Conservation (phyloP, 768 basidiomycete genomes). For the Tricholoma sp. region DNA sequence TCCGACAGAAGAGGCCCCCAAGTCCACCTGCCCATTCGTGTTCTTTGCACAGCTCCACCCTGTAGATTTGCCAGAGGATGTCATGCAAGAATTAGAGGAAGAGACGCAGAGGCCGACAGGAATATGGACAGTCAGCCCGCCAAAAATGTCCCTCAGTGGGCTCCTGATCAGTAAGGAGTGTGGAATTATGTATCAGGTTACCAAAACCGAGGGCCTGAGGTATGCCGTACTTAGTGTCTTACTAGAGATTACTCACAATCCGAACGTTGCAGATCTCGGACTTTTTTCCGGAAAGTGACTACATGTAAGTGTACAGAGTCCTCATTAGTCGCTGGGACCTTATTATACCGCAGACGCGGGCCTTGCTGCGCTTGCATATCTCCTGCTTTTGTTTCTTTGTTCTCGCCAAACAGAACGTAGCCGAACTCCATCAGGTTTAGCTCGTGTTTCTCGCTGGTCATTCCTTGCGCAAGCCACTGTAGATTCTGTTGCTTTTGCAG, state of each 20-base stretch:
- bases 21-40: constrained; percentile 58
- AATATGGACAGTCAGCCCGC: constrained; percentile 50
- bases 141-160: constrained; percentile 55
- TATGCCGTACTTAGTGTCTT: constrained; percentile 21
- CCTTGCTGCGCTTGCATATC: constrained; percentile 58
- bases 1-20: constrained; percentile 38
- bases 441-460: constrained; percentile 78
- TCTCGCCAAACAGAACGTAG: constrained; percentile 72
- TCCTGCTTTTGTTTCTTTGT: constrained; percentile 60
- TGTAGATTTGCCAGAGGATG: constrained; percentile 41
- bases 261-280: constrained; percentile 36
- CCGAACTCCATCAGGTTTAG: constrained; percentile 73
- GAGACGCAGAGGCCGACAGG: constrained; percentile 76
- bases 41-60: constrained; percentile 64
- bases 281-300: constrained; percentile 72
- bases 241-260: neutral
- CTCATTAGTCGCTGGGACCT: neutral
- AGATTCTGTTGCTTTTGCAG: constrained; percentile 82
- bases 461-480: constrained; percentile 76
- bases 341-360: constrained; percentile 57
- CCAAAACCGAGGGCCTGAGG: constrained; percentile 67
- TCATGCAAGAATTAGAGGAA: constrained; percentile 67
- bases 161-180: constrained; percentile 77
- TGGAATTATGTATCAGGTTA: constrained; percentile 66
- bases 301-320: constrained; percentile 38